phyloP scores from a whole-genome alignment of 164 flowering plant species.

The Aristolochia californica region DNA sequence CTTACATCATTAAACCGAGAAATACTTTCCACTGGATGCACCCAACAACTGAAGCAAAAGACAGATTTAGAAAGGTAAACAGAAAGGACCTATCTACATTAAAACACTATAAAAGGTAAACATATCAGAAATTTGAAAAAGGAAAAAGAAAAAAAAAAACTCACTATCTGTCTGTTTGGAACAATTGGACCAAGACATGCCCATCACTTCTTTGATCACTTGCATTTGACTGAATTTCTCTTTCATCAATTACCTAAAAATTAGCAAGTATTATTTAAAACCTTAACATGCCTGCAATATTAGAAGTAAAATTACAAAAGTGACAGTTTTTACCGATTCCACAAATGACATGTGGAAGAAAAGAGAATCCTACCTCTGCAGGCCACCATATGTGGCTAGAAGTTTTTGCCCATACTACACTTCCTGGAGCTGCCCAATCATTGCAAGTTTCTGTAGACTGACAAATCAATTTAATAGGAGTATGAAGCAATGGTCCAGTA shows the following conservation, averaged over 20 bases:
- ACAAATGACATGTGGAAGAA: background rate
- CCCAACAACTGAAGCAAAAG: constrained; percentile 26
- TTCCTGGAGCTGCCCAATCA: constrained; percentile 17
- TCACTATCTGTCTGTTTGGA: constrained; percentile 17
- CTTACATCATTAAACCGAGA: constrained; percentile 28
- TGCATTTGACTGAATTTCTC: constrained; percentile 3
- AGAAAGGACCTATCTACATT: too few species aligned
- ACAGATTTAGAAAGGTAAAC: constrained; percentile 3
- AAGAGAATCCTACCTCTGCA: constrained; percentile 20
- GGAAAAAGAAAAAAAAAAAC: background rate
- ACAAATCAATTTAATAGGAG: constrained; percentile 9
- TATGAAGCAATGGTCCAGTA: constrained; percentile 5
- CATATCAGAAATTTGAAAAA: too few species aligned
- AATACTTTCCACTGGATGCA: constrained; percentile 23
- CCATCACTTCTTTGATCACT: constrained; percentile 9
- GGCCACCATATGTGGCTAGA: constrained; percentile 23
- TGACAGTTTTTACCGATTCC: too few species aligned
- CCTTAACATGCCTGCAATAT: too few species aligned
- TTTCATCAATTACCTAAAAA: constrained; percentile 17
- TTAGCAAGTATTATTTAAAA: too few species aligned
- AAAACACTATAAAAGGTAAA: background rate
- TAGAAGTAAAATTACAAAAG: too few species aligned
- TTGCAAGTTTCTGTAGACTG: constrained; percentile 7
- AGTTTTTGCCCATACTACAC: constrained; percentile 26
- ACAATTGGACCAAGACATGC: constrained; percentile 22